Evolutionary conservation across 192 early-diverging fungal genomes (phyloP), one percentile per base, ranked within the genome.

Genomic region (Umbelopsis isabellina): DNA sequence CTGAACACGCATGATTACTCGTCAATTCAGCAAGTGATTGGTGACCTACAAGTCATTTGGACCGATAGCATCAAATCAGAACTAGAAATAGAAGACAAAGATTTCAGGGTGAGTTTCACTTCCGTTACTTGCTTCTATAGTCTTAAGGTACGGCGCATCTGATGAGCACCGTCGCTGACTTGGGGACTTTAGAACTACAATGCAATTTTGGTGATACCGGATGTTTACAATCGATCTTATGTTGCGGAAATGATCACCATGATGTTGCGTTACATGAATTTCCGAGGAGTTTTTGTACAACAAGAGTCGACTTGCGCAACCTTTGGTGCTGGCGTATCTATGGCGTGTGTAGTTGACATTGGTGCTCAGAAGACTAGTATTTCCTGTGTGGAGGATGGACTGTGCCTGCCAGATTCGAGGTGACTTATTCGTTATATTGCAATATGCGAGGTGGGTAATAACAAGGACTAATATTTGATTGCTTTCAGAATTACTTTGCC

Each of bases 281-380:
- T 96, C 70, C 80, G 78, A n/a, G 85, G 87, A 7, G 84, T 93
- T 0, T 82, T 94, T 51, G 70, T 94, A 23, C 90, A 93, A 49
- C 93, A 95, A 76, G 91, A 92, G 73, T 93, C 95, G 0, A 81
- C 85, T 15, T 91, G 90, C 75, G 95, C 93, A 1, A 90, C 90
- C 0, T 94, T 89, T 83, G 95, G 95, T 53, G 93, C 95, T 2
- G 95, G 95, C 9, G 85, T 94, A 21, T 91, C 93, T 0, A 83
- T 87, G 0, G 93, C 93, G 0, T 95, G 94, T 74, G 91, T 97
- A 16, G 91, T 97, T 3, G 94, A 96, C 68, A 91, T 97, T 74
- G 95, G 95, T 8, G 95, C 95, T 7, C 94, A 97, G 70, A 92
- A 89, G 27, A 94, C 94, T 11, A 94, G 85, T 70, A 80, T 95